Conservation (phyloP, 495 filamentous ascomycete species). For the Daldinia loculata region DNA sequence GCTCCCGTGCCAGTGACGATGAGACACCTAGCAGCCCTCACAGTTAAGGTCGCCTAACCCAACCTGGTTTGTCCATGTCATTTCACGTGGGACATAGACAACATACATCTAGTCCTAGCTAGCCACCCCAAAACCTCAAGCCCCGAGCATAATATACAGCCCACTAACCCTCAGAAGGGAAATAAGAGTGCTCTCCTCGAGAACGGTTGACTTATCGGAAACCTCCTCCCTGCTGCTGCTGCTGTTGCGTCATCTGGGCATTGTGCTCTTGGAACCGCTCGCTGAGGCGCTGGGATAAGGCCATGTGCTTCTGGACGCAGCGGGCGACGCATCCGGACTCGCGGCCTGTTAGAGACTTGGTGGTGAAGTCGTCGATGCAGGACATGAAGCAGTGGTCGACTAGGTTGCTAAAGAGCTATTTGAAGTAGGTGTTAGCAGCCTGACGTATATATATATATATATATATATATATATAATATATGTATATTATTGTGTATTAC, state of each 20-base stretch:
- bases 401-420: slow-evolving; percentile 94
- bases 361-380: slow-evolving; percentile 98
- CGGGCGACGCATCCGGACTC: slow-evolving; percentile 91
- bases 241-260: slow-evolving; percentile 78
- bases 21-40: background rate
- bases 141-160: background rate
- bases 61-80: background rate
- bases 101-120: background rate
- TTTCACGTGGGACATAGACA: background rate
- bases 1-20: background rate
- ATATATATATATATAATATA: background rate
- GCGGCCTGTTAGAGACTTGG: slow-evolving; percentile 84
- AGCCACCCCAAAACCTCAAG: background rate
- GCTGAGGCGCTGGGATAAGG: slow-evolving; percentile 82
- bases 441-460: background rate
- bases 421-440: slow-evolving; percentile 9
- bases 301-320: slow-evolving; percentile 95
- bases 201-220: slow-evolving; percentile 28
- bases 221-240: slow-evolving; percentile 30
- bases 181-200: background rate
- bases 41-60: background rate
- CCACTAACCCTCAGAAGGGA: background rate
- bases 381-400: slow-evolving; percentile 95
- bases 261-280: slow-evolving; percentile 96
- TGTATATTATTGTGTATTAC: background rate